Percentiles rank a stretch among this genome's conserved stretches.
Conservation (phyloP, 78 protist species). For the Diacronema lutheri region DNA sequence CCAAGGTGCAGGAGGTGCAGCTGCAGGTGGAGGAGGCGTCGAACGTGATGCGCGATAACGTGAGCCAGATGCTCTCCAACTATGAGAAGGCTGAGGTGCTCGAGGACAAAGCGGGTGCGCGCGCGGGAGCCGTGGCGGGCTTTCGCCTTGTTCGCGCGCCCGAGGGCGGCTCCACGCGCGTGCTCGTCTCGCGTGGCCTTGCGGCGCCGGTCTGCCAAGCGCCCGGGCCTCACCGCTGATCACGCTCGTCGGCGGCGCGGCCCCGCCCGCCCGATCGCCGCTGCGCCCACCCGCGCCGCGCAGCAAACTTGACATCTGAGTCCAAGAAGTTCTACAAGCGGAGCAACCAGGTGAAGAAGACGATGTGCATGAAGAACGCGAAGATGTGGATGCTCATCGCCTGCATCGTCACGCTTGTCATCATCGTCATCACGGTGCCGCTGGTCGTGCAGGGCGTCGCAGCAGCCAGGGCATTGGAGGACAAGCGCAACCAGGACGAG, state of each 20-base stretch:
- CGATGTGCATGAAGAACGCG: background rate
- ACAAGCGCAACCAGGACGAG: too few relatives aligned
- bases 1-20: background rate
- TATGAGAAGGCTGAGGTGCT: conserved; percentile 2
- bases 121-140: too few relatives aligned
- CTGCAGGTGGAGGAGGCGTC: background rate
- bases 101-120: background rate
- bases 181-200: too few relatives aligned
- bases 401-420: background rate
- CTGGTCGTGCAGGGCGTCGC: background rate
- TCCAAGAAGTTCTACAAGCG: background rate
- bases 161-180: background rate
- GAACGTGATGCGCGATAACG: background rate
- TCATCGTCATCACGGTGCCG: background rate
- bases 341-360: background rate
- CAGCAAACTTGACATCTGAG: background rate
- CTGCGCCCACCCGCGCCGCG: background rate
- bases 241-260: too few relatives aligned
- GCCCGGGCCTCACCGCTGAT: too few relatives aligned
- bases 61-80: background rate
- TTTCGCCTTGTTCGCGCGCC: too few relatives aligned
- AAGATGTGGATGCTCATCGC: background rate
- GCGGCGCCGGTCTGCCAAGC: too few relatives aligned
- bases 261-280: too few relatives aligned
- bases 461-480: too few relatives aligned